Percentiles rank a stretch among this genome's conserved stretches.
These are phyloP conservation scores for Aspergillus olivimuriae DNA, from an alignment of 495 filamentous ascomycete genomes.

Conservation along the genomic window DNA sequence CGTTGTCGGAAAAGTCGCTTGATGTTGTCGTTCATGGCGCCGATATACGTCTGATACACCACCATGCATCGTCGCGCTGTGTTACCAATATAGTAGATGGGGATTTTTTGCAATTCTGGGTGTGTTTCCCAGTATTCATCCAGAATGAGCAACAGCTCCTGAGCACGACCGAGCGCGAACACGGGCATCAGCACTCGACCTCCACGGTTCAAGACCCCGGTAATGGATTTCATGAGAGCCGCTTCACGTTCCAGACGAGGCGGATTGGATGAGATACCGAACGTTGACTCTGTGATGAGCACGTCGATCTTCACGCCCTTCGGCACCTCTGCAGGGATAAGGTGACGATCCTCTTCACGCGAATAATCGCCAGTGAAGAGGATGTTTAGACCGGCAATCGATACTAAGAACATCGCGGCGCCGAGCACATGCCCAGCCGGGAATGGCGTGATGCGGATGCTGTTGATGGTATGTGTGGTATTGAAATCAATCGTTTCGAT, in stretches of 20 bases:
- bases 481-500: slow-evolving; percentile 99
- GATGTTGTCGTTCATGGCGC: slow-evolving; percentile 98
- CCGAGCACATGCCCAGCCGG: slow-evolving; percentile 95
- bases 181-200: slow-evolving; percentile 92
- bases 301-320: slow-evolving; percentile 83
- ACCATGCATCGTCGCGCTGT: slow-evolving; percentile 95
- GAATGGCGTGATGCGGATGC: slow-evolving; percentile 92
- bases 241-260: slow-evolving; percentile 86
- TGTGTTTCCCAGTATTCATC: slow-evolving; percentile 96
- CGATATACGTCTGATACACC: slow-evolving; percentile 95
- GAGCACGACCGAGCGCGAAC: slow-evolving; percentile 87
- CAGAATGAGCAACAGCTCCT: slow-evolving; percentile 88
- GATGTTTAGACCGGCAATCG: slow-evolving; percentile 92
- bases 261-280: slow-evolving; percentile 85
- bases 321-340: slow-evolving; percentile 86
- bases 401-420: slow-evolving; percentile 97
- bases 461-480: slow-evolving; percentile 93
- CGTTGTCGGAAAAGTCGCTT: slow-evolving; percentile 80
- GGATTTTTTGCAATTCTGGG: slow-evolving; percentile 74
- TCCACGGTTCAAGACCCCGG: slow-evolving; percentile 79
- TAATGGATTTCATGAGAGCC: slow-evolving; percentile 90
- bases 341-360: slow-evolving; percentile 85
- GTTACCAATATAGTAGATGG: slow-evolving; percentile 95
- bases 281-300: slow-evolving; percentile 94
- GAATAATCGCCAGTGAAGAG: slow-evolving; percentile 98